Conservation (phyloP, 305 asterid genomes). For the Fraxinus xanthoxyloides region DNA sequence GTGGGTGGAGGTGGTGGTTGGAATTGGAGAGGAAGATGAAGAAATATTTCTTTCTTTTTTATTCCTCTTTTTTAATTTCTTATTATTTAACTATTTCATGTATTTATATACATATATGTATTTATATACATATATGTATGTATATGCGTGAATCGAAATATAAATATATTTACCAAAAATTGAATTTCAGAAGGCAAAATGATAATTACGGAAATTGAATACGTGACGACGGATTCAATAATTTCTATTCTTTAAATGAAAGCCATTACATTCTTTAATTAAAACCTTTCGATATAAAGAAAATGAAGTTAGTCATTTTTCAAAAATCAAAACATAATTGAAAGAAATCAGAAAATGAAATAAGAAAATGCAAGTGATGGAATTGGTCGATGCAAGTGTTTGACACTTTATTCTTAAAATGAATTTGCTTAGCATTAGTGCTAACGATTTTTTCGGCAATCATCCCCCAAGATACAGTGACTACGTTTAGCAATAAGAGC, state of each 20-base stretch:
- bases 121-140: too few species aligned
- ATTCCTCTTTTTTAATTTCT: too few species aligned
- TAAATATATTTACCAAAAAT: not conserved
- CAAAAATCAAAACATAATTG: not conserved
- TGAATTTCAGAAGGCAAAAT: not conserved
- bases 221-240: not conserved
- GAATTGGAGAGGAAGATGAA: not conserved
- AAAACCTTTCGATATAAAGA: too few species aligned
- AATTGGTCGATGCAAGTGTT: not conserved
- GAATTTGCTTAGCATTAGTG: not conserved
- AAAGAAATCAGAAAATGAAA: too few species aligned
- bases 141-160: not conserved
- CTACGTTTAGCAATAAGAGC: not conserved
- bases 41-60: too few species aligned
- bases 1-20: not conserved
- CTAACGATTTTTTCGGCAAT: too few species aligned
- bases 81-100: too few species aligned
- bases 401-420: too few species aligned
- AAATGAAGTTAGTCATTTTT: not conserved
- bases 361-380: not conserved
- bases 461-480: too few species aligned
- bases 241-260: too few species aligned
- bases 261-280: not conserved
- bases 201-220: not conserved
- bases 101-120: too few species aligned